Conservation (phyloP, 2,329 filamentous ascomycete species). For the Chlorencoelia australis region DNA sequence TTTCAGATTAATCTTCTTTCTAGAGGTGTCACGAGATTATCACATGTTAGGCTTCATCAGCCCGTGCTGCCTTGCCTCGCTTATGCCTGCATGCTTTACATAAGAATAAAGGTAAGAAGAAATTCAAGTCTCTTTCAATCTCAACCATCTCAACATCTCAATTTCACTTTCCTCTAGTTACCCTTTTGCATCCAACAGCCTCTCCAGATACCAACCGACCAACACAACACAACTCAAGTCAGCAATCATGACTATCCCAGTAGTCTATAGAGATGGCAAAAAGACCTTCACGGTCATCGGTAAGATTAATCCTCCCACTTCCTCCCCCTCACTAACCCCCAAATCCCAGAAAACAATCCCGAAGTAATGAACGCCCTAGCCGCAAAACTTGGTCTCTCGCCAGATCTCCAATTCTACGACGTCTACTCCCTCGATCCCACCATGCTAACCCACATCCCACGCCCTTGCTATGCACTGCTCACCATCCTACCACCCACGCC, state of each 20-base stretch:
- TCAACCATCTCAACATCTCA: too few species aligned
- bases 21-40: too few species aligned
- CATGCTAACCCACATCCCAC: constrained; percentile 76
- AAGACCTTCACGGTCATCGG: constrained; percentile 18
- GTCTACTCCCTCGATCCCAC: constrained; percentile 86
- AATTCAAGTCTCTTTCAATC: too few species aligned
- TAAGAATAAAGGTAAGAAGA: too few species aligned
- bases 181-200: too few species aligned
- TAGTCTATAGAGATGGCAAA: constrained; percentile 10
- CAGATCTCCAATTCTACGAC: constrained; percentile 72
- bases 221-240: not conserved
- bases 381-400: constrained; percentile 73
- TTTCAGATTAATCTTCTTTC: too few species aligned
- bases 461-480: constrained; percentile 77
- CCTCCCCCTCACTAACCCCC: not conserved
- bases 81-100: too few species aligned
- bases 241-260: constrained; percentile 11
- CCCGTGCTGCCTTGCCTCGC: too few species aligned
- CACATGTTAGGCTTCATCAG: too few species aligned
- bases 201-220: too few species aligned
- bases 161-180: too few species aligned
- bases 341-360: constrained; percentile 50
- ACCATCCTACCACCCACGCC: constrained; percentile 82
- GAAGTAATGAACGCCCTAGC: constrained; percentile 78
- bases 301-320: not conserved